A percentile compares a stretch with the other conserved stretches of the same genome.
Evolutionary conservation across 768 basidiomycete genomes (phyloP).

Genomic region (Sarcodon sp.): DNA sequence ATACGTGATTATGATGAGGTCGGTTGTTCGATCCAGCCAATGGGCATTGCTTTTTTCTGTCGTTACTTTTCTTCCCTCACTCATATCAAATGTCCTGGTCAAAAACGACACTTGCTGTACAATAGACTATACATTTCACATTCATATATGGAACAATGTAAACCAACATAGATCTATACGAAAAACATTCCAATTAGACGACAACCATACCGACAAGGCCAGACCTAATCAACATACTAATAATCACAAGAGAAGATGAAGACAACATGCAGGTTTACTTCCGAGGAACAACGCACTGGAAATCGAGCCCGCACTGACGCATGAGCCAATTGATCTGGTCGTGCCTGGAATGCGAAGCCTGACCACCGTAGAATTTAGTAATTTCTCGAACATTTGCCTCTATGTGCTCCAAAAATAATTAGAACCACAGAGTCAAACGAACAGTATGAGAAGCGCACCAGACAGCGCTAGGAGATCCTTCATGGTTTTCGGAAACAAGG

Average conservation of each 20-base stretch:
- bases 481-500: neutral
- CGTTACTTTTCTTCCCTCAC: neutral
- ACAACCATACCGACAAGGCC: too few relatives aligned
- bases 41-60: constrained; percentile 9
- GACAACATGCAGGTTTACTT: too few relatives aligned
- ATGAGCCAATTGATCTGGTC: neutral
- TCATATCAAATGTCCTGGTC: too few relatives aligned
- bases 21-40: constrained; percentile 51
- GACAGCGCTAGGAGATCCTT: neutral
- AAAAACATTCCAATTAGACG: too few relatives aligned
- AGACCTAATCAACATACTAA: too few relatives aligned
- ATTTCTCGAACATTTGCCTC: neutral
- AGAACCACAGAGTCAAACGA: neutral
- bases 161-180: too few relatives aligned
- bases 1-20: constrained; percentile 41
- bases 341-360: neutral
- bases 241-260: too few relatives aligned
- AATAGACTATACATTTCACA: too few relatives aligned
- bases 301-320: neutral
- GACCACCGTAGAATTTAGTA: neutral
- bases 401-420: neutral
- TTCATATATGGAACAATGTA: too few relatives aligned
- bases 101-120: too few relatives aligned
- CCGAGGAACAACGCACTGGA: neutral
- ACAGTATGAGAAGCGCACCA: neutral